Evolutionary conservation across 129 eudicot genomes (phyloP), one percentile per base, ranked within the genome.

Genomic region (Sambucus nigra): DNA sequence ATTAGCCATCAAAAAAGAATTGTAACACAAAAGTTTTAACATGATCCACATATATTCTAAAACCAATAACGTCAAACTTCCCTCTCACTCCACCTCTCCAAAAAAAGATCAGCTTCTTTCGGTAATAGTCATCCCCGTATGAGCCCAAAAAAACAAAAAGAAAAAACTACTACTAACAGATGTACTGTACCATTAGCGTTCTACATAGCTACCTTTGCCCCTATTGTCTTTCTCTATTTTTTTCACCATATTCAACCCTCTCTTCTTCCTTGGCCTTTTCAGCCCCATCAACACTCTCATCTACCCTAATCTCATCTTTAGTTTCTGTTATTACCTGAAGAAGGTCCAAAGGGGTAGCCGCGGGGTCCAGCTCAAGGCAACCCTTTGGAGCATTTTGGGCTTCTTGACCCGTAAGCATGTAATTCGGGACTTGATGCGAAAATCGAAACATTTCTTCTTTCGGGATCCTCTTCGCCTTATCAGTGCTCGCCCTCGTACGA

Each of bases 371-470:
- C 78, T 91, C 98, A 47, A 65, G 66, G 74, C 73, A 85, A 52
- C 86, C 89, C 70, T 85, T 69, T 2, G 94, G 94, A 69, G 80
- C 73, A 79, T 84, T 82, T 32, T 63, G 64, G 13, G 68, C 88
- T 72, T 91, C 94, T 18, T 71, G 40, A 21, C 88, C 98, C 0
- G 82, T 79, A 53, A 91, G 79, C 66, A 72, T 13, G 59, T 71
- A 75, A 60, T 61, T 55, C 16, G 98, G 98, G 25, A 91, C 94
- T 71, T 74, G 81, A 57, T 91, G 98, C 25, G 98, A 91, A 31
- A 91, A 85, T 20, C 86, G 70, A 60, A 91, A 79, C 95, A 91
- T 91, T 64, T 91, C 98, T 55, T 79, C 84, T 65, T 77, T 85
- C 1, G 72, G 74, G 23, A 91, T 79, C 16, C 60, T 67, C 71